These are phyloP conservation scores for Gnetum montanum DNA, from an alignment of 75 land plant genomes.

Conservation along the genomic window DNA sequence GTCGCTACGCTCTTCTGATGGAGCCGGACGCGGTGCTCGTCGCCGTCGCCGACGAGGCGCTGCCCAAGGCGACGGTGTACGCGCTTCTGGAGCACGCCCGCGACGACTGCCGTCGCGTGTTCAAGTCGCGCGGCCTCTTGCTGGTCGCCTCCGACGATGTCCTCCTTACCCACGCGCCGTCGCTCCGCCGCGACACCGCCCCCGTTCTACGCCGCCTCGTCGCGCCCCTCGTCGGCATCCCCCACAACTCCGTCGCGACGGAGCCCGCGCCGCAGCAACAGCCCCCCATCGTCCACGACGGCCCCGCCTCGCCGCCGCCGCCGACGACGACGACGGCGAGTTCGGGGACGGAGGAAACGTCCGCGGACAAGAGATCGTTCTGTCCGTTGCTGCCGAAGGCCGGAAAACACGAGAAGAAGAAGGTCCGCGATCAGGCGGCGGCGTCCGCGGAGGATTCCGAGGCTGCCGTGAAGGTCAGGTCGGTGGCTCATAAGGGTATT, in stretches of 20 bases:
- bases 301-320: not conserved
- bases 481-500: conserved; percentile 16
- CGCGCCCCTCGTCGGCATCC: conserved; percentile 8
- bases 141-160: conserved; percentile 1
- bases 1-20: conserved; percentile 26
- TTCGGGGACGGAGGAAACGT: not conserved
- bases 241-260: conserved; percentile 5
- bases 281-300: not conserved
- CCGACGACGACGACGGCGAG: not conserved
- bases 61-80: conserved; percentile 14
- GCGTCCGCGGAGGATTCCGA: too few relatives aligned
- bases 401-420: conserved; percentile 5
- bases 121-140: not conserved
- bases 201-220: conserved; percentile 15
- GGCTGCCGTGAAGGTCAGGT: too few relatives aligned
- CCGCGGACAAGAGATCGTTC: too few relatives aligned
- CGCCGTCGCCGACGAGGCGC: conserved; percentile 27
- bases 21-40: conserved; percentile 18
- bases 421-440: conserved; percentile 6
- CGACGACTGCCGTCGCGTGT: conserved; percentile 8
- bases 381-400: not conserved
- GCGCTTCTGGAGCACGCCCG: conserved; percentile 18
- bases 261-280: not conserved
- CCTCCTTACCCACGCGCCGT: too few relatives aligned
- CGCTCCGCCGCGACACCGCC: conserved; percentile 19